Conservation (phyloP, 2,329 filamentous ascomycete species). For the Penicillium sp. region DNA sequence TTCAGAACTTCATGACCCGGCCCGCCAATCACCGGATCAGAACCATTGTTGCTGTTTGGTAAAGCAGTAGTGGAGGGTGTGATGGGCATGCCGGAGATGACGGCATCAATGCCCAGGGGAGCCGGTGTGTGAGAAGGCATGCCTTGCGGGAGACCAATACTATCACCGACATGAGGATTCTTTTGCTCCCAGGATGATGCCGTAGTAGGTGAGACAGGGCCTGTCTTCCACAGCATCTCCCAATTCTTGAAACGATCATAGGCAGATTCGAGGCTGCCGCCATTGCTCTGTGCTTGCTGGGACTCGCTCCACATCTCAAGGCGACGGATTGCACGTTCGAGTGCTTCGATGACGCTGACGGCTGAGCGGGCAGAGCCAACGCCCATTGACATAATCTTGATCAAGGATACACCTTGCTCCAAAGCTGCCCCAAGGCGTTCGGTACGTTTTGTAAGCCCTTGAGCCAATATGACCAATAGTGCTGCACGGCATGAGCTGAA, state of each 20-base stretch:
- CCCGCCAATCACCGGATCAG: constrained; percentile 3
- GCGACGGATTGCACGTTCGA: constrained; percentile 50
- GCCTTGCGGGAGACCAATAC: constrained; percentile 10
- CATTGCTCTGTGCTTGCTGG: constrained; percentile 29
- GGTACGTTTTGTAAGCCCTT: constrained; percentile 41
- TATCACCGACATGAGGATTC: constrained; percentile 13
- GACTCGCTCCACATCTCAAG: constrained; percentile 47
- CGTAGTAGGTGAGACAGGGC: constrained; percentile 36
- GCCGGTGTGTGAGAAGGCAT: constrained; percentile 9
- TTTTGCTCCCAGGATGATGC: constrained; percentile 27
- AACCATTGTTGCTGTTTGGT: not conserved
- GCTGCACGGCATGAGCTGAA: constrained; percentile 58
- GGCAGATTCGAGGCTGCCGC: constrained; percentile 46
- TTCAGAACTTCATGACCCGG: constrained; percentile 21
- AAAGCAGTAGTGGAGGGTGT: constrained; percentile 15
- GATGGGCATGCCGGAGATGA: constrained; percentile 25
- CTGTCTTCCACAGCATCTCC: constrained; percentile 52
- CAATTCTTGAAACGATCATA: constrained; percentile 55
- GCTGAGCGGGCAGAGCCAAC: constrained; percentile 56
- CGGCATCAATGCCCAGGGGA: constrained; percentile 9
- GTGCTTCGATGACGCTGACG: constrained; percentile 54
- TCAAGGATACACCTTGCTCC: constrained; percentile 52
- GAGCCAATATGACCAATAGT: constrained; percentile 49
- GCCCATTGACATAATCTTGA: constrained; percentile 55
- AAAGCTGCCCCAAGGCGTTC: constrained; percentile 48